Evolutionary conservation across 1,139 yeast genomes (phyloP).

Genomic region (Sugiyamaella castrensis): DNA sequence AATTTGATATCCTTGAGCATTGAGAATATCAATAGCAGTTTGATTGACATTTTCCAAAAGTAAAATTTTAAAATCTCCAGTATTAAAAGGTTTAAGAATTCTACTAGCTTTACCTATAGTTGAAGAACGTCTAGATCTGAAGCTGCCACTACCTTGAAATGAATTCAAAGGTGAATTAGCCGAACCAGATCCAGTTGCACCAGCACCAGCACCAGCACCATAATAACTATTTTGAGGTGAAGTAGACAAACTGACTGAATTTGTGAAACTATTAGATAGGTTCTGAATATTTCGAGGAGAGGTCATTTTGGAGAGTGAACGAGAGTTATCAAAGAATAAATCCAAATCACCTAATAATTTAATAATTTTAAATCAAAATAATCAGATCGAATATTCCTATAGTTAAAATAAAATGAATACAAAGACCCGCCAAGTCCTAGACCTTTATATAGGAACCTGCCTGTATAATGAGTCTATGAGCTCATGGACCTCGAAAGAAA

Average conservation of each 20-base stretch:
- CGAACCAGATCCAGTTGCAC: slow-evolving; percentile 57
- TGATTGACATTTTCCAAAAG: slow-evolving; percentile 88
- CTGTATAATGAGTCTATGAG: too few species aligned
- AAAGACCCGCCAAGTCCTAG: too few species aligned
- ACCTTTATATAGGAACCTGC: too few species aligned
- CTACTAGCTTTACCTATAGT: slow-evolving; percentile 41
- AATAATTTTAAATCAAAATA: too few species aligned
- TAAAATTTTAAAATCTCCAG: slow-evolving; percentile 89
- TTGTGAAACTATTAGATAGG: slow-evolving; percentile 49
- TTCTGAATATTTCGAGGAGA: slow-evolving; percentile 64
- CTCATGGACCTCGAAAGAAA: too few species aligned
- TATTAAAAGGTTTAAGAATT: slow-evolving; percentile 80
- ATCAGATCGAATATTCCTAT: too few species aligned
- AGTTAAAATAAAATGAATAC: too few species aligned
- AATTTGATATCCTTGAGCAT: slow-evolving; percentile 92
- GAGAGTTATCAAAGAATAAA: background rate
- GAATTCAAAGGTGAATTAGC: slow-evolving; percentile 52
- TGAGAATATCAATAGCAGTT: slow-evolving; percentile 85
- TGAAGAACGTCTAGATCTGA: slow-evolving; percentile 39
- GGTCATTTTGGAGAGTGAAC: slow-evolving; percentile 48
- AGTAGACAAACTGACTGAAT: slow-evolving; percentile 48
- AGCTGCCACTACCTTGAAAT: slow-evolving; percentile 8
- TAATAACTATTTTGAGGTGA: slow-evolving; percentile 33
- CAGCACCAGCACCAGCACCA: too few species aligned
- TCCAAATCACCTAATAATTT: background rate